Conservation (phyloP, 2,329 filamentous ascomycete genomes). For the Atkinsonella texensis region DNA sequence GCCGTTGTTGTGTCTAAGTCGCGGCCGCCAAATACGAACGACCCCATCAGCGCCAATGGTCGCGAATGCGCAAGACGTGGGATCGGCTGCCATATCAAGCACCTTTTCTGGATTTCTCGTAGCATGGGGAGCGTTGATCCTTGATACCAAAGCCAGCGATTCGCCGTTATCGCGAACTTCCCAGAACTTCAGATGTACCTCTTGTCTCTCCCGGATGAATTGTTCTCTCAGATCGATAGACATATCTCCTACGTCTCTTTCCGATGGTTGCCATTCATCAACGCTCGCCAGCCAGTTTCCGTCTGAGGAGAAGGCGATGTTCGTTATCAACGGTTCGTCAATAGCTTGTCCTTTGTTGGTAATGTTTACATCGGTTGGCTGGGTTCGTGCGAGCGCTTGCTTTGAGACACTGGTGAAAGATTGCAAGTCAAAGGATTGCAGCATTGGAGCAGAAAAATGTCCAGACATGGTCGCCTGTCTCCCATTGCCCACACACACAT, state of each 20-base stretch:
- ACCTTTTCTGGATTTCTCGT: slow-evolving; percentile 45
- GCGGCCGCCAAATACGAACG: slow-evolving; percentile 73
- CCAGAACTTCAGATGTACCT: slow-evolving; percentile 90
- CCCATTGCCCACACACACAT: slow-evolving; percentile 54
- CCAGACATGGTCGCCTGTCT: slow-evolving; percentile 43
- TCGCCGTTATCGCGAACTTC: slow-evolving; percentile 44
- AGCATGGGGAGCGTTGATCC: slow-evolving; percentile 73
- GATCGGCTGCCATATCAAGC: slow-evolving; percentile 62
- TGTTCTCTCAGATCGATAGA: slow-evolving; percentile 25
- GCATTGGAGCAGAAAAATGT: slow-evolving; percentile 39
- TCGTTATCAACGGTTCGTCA: slow-evolving; percentile 64
- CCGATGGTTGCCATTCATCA: slow-evolving; percentile 77
- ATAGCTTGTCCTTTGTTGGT: slow-evolving; percentile 61
- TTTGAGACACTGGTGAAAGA: slow-evolving; percentile 67
- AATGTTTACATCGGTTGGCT: slow-evolving; percentile 69
- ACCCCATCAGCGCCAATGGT: slow-evolving; percentile 73
- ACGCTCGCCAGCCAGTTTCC: slow-evolving; percentile 85
- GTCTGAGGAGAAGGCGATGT: slow-evolving; percentile 64
- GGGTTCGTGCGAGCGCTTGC: slow-evolving; percentile 81
- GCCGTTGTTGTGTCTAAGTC: slow-evolving; percentile 55
- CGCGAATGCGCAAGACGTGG: slow-evolving; percentile 59
- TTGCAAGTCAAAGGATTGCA: slow-evolving; percentile 83
- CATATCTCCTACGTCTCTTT: slow-evolving; percentile 47
- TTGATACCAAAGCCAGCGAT: slow-evolving; percentile 64
- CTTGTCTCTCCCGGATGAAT: slow-evolving; percentile 42